These are phyloP conservation scores for Thelonectria olida DNA, from an alignment of 2,329 filamentous ascomycete genomes.

Conservation along the genomic window DNA sequence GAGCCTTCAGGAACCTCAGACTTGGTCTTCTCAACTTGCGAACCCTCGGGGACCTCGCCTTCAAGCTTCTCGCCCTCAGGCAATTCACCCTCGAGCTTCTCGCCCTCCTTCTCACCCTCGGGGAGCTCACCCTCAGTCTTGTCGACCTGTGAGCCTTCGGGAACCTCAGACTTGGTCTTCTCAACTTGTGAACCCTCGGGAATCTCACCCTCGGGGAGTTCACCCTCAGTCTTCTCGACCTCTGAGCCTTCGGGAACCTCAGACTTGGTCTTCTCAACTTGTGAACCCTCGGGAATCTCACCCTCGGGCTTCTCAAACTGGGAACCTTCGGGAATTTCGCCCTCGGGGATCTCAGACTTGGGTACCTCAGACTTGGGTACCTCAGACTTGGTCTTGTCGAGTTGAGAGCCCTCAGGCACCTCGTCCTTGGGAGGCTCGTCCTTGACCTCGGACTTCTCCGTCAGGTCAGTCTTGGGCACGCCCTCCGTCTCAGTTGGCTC, in stretches of 20 bases:
- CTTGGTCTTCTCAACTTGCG: constrained; percentile 49
- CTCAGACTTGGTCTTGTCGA: constrained; percentile 5
- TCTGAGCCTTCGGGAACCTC: constrained; percentile 2
- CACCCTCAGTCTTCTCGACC: not conserved
- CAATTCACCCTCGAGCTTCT: not conserved
- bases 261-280: not conserved
- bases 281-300: not conserved
- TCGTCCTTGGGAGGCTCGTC: constrained; percentile 15
- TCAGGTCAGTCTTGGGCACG: not conserved
- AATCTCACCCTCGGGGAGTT: not conserved
- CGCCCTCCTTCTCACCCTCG: too few relatives aligned
- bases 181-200: constrained; percentile 36
- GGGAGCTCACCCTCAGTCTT: constrained; percentile 18
- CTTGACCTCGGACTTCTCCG: not conserved
- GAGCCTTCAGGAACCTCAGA: constrained; percentile 51
- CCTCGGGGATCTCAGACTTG: not conserved
- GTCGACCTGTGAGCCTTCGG: constrained; percentile 38
- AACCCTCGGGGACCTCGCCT: constrained; percentile 48
- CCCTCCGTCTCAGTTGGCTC: not conserved
- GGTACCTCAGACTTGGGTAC: constrained; percentile 8
- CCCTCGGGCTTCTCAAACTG: not conserved
- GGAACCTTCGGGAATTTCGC: not conserved
- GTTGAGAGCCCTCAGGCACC: constrained; percentile 37
- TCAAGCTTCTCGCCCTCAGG: constrained; percentile 25
- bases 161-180: constrained; percentile 30